Evolutionary conservation across 2,329 filamentous ascomycete genomes (phyloP).

Genomic region (Microthyrium microscopicum): DNA sequence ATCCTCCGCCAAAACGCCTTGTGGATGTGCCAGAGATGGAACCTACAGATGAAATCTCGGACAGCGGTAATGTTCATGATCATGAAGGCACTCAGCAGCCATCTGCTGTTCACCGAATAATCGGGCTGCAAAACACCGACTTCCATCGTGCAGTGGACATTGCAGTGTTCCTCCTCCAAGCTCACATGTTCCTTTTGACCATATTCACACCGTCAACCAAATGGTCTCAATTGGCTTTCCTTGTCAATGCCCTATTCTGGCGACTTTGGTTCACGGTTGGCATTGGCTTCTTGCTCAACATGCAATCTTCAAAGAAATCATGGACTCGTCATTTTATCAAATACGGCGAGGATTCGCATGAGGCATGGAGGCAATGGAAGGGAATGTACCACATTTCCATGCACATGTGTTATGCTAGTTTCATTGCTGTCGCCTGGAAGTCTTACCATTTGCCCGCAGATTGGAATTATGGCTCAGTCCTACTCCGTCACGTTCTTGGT

Average conservation of each 20-base stretch:
- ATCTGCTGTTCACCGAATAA: slow-evolving; percentile 60
- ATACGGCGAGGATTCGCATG: slow-evolving; percentile 74
- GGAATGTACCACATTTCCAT: slow-evolving; percentile 87
- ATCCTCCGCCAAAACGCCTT: slow-evolving; percentile 57
- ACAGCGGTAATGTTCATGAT: slow-evolving; percentile 19
- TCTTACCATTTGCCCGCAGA: slow-evolving; percentile 78
- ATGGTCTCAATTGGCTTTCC: slow-evolving; percentile 61
- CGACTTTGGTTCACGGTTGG: slow-evolving; percentile 85
- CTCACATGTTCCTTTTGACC: slow-evolving; percentile 60
- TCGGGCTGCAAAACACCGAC: slow-evolving; percentile 74
- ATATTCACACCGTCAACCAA: slow-evolving; percentile 62
- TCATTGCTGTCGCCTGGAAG: slow-evolving; percentile 87
- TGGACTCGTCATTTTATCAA: slow-evolving; percentile 98
- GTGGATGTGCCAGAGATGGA: slow-evolving; percentile 20
- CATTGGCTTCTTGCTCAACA: slow-evolving; percentile 67
- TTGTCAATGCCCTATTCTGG: slow-evolving; percentile 66
- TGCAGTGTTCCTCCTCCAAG: slow-evolving; percentile 57
- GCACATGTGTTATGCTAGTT: slow-evolving; percentile 75
- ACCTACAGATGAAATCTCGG: slow-evolving; percentile 20
- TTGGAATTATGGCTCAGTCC: slow-evolving; percentile 72
- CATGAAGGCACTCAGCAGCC: slow-evolving; percentile 31
- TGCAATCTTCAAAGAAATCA: slow-evolving; percentile 76
- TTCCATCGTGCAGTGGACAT: slow-evolving; percentile 76
- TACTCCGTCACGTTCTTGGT: slow-evolving; percentile 78
- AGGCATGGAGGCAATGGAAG: slow-evolving; percentile 98